Evolutionary conservation across 345 rosid species (phyloP), one percentile per base, ranked within the genome.

Genomic region (Trapa incisa): DNA sequence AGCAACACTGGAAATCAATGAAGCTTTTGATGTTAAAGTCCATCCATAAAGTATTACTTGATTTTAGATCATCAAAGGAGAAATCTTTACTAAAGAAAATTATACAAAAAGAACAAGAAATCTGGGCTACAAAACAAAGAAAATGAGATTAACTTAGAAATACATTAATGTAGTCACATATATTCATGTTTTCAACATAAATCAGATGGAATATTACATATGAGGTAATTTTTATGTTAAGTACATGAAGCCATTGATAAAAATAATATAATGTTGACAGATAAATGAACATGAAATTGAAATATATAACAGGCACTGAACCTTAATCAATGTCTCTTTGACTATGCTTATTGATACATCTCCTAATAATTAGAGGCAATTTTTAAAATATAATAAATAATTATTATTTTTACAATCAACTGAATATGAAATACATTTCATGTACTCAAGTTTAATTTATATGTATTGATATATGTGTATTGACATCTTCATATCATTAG

Each of bases 1-100:
- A 68, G 99, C 98, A 82, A 95, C 99, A 74, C 99, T 95, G 69
- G 72, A 76, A 80, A 74, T 60, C 57, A 70, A 68, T 79, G 72
- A 15, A 60, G 70, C 65, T 64, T 70, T 56, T 35, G 57, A 33
- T 74, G 78, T 65, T 52, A 61, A 60, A 60, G 47, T 43, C 54
- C 64, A 47, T 53, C 58, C 29, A 22, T 22, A 56, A 56, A 2
- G 61, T 56, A 57, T 33, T 9, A 29, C 62, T 57, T 57, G 33
- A 57, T 33, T 57, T 57, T 8, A 57, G 37, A 57, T 57, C 58
- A 53, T 53, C 54, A 50, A 50, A 22, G 29, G 58, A 53, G 16
- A 4, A 53, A 22, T 53, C 17, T 5, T 9, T 53, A 53, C 58
- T 53, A 1, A 53, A n/a, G 58, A 17, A 53, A 53, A 53, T 53